A percentile compares a stretch with the other conserved stretches of the same genome.
These are phyloP conservation scores for Russula griseocarnosa DNA, from an alignment of 768 basidiomycete genomes.

Conservation along the genomic window DNA sequence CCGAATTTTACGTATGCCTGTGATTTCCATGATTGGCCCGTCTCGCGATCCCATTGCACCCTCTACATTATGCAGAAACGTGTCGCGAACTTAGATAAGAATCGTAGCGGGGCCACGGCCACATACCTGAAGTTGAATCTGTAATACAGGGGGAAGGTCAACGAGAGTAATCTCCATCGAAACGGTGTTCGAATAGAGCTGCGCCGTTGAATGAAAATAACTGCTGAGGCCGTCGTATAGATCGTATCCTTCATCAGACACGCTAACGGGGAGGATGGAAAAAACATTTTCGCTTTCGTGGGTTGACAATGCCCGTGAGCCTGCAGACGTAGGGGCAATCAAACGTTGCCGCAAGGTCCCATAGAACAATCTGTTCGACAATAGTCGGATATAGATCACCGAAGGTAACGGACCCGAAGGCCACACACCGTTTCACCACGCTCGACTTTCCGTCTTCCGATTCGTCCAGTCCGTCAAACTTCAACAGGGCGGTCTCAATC, in stretches of 20 bases:
- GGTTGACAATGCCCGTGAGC: constrained; percentile 49
- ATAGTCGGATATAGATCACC: neutral
- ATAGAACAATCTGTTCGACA: constrained; percentile 64
- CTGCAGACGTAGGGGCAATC: constrained; percentile 38
- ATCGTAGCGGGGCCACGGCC: neutral
- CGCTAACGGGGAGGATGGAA: constrained; percentile 91
- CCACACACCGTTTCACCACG: constrained; percentile 76
- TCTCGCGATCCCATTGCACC: constrained; percentile 92
- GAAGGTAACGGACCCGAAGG: neutral
- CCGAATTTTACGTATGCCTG: constrained; percentile 92
- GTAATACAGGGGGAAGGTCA: constrained; percentile 83
- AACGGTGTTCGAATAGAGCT: constrained; percentile 82
- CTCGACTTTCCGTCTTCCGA: constrained; percentile 59
- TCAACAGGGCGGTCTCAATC: constrained; percentile 86
- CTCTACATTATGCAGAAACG: constrained; percentile 44
- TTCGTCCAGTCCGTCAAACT: constrained; percentile 54
- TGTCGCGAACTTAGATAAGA: neutral
- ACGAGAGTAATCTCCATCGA: constrained; percentile 84
- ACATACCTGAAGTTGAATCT: constrained; percentile 90
- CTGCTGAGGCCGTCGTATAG: constrained; percentile 90
- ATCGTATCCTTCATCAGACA: constrained; percentile 83
- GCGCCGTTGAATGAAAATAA: constrained; percentile 86
- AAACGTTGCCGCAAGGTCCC: constrained; percentile 74
- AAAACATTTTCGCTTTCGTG: constrained; percentile 91
- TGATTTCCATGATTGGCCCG: constrained; percentile 88